These are phyloP conservation scores for Juglanconis oblonga DNA, from an alignment of 2,329 filamentous ascomycete genomes.

Conservation along the genomic window DNA sequence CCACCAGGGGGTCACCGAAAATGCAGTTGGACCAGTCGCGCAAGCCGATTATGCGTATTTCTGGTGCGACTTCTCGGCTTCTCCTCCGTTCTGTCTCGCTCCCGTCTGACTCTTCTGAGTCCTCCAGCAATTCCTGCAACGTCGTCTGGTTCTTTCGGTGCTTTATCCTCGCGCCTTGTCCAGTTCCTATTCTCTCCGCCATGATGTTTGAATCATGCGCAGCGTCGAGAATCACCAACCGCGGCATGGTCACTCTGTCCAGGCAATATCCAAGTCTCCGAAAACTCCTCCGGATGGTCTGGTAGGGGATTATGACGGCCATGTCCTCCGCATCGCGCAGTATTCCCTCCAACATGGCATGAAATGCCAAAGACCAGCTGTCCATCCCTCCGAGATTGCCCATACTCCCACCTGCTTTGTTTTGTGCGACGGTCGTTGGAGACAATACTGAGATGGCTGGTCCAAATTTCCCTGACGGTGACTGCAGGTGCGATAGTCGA, in stretches of 20 bases:
- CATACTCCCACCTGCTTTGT: not conserved
- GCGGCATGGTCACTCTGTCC: conserved; percentile 48
- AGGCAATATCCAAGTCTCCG: conserved; percentile 46
- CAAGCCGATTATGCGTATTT: conserved; percentile 45
- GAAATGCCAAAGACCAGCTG: conserved; percentile 57
- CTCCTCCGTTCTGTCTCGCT: conserved; percentile 7
- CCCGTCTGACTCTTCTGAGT: conserved; percentile 8
- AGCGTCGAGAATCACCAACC: conserved; percentile 54
- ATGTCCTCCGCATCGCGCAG: conserved; percentile 60
- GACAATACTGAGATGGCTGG: conserved; percentile 36
- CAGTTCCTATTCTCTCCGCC: conserved; percentile 27
- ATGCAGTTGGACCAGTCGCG: conserved; percentile 57
- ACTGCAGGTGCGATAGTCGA: conserved; percentile 39
- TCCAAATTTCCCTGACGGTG: conserved; percentile 49
- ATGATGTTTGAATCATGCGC: conserved; percentile 49
- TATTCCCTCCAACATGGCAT: conserved; percentile 52
- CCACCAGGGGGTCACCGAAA: conserved; percentile 59
- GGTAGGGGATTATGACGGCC: conserved; percentile 56
- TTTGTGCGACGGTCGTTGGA: conserved; percentile 14
- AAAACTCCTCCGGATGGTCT: conserved; percentile 51
- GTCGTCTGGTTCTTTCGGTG: not conserved
- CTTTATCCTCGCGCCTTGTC: not conserved
- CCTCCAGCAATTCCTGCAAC: not conserved
- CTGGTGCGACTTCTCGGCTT: not conserved
- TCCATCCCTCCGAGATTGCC: conserved; percentile 25